Percentiles rank a stretch among this genome's conserved stretches.
Evolutionary conservation across 148 eudicot genomes (phyloP).

Genomic region (Camellia sinensis): DNA sequence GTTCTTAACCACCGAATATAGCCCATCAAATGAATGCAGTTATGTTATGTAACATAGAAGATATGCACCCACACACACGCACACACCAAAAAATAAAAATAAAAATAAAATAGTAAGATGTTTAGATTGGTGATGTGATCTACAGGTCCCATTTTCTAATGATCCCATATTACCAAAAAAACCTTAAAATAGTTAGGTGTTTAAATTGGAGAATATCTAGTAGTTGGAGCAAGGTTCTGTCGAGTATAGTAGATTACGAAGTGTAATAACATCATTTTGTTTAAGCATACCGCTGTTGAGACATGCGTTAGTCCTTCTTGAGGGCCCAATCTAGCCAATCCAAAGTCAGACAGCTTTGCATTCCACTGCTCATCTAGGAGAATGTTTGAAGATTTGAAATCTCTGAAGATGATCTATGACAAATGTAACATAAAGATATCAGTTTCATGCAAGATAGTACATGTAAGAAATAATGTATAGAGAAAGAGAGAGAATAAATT

Average conservation of each 20-base stretch:
- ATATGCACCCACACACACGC: too few relatives aligned
- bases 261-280: background rate
- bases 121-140: background rate
- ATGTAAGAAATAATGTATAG: too few relatives aligned
- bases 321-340: slow-evolving; percentile 82
- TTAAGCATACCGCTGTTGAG: slow-evolving; percentile 67
- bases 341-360: slow-evolving; percentile 79
- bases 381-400: slow-evolving; percentile 77
- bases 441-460: background rate
- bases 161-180: background rate
- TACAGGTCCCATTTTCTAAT: background rate
- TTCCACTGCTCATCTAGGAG: slow-evolving; percentile 72
- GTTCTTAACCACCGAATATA: background rate
- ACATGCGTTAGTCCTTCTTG: slow-evolving; percentile 67
- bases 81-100: too few relatives aligned
- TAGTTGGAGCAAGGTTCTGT: background rate
- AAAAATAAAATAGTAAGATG: too few relatives aligned
- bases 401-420: slow-evolving; percentile 66
- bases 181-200: background rate
- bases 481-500: too few relatives aligned
- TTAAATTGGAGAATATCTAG: background rate
- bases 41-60: background rate
- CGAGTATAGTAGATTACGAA: too few relatives aligned
- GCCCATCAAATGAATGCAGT: background rate
- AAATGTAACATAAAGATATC: background rate